Evolutionary conservation across 1,139 yeast genomes (phyloP).

Genomic region (Debaryomyces singareniensis): DNA sequence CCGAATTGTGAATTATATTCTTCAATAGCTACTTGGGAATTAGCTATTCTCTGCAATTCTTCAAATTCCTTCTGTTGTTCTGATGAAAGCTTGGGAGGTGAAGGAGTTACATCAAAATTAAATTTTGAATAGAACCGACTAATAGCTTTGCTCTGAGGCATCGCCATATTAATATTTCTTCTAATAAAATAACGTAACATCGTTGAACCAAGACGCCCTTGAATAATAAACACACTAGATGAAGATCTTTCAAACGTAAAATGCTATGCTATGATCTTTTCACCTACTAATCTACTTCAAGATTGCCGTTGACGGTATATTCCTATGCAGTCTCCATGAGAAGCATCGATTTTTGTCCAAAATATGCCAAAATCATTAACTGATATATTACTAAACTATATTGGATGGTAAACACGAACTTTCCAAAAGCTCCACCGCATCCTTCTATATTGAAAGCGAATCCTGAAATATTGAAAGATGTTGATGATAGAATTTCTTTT

Average conservation of each 20-base stretch:
- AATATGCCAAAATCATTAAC: no score
- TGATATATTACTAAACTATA: no score
- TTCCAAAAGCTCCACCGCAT: slow-evolving; percentile 19
- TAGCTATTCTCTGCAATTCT: slow-evolving; percentile 71
- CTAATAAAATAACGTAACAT: no score
- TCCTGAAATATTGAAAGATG: slow-evolving; percentile 10
- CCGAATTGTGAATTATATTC: slow-evolving; percentile 54
- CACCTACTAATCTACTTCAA: no score
- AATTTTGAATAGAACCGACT: neutral
- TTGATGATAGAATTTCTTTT: slow-evolving; percentile 24
- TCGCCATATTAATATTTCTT: no score
- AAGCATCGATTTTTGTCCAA: no score
- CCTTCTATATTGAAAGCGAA: slow-evolving; percentile 11
- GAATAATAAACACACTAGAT: no score
- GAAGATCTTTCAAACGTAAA: no score
- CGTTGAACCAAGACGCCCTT: no score
- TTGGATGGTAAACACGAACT: slow-evolving; percentile 5
- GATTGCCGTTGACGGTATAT: no score
- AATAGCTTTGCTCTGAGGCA: neutral
- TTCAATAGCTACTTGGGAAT: slow-evolving; percentile 73
- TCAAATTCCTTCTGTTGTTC: slow-evolving; percentile 94
- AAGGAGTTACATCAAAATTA: slow-evolving; percentile 20
- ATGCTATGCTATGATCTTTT: no score
- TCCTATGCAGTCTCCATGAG: no score
- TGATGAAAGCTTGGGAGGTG: slow-evolving; percentile 80